Evolutionary conservation across 1,284 basidiomycete species (phyloP).

Genomic region (Tylopilus orsonianus): DNA sequence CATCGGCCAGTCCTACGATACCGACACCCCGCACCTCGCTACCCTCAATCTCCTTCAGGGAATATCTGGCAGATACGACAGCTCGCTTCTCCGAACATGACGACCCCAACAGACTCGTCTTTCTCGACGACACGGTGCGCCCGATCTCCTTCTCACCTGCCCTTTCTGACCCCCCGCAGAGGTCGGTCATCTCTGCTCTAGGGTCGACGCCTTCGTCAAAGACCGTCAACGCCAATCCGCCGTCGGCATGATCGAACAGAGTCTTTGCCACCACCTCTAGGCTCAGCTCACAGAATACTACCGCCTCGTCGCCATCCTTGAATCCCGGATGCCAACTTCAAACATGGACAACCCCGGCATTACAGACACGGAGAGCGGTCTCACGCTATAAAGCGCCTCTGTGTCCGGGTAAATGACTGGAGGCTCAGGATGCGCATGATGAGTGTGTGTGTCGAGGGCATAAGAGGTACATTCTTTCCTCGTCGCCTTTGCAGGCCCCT

Average conservation of each 20-base stretch:
- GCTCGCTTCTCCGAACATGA: conserved; percentile 61
- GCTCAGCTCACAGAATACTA: conserved; percentile 94
- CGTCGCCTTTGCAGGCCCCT: conserved; percentile 8
- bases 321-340: conserved; percentile 75
- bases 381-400: conserved; percentile 86
- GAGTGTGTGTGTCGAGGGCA: conserved; percentile 93
- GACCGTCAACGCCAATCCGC: conserved; percentile 53
- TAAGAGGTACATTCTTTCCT: conserved; percentile 56
- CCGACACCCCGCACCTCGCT: conserved; percentile 62
- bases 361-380: conserved; percentile 55
- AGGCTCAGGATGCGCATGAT: conserved; percentile 93
- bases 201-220: conserved; percentile 78
- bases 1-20: conserved; percentile 63
- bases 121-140: conserved; percentile 63
- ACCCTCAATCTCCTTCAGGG: conserved; percentile 94
- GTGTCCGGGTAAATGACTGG: conserved; percentile 97
- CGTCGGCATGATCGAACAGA: conserved; percentile 91
- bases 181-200: conserved; percentile 89
- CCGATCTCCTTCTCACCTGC: background rate
- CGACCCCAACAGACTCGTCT: conserved; percentile 57
- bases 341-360: conserved; percentile 20
- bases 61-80: conserved; percentile 89
- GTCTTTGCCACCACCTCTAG: conserved; percentile 92
- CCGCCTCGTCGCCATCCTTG: conserved; percentile 86
- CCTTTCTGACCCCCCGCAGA: conserved; percentile 64